Conservation (phyloP, 2,329 filamentous ascomycete genomes). For the Dactylellina haptotyla region DNA sequence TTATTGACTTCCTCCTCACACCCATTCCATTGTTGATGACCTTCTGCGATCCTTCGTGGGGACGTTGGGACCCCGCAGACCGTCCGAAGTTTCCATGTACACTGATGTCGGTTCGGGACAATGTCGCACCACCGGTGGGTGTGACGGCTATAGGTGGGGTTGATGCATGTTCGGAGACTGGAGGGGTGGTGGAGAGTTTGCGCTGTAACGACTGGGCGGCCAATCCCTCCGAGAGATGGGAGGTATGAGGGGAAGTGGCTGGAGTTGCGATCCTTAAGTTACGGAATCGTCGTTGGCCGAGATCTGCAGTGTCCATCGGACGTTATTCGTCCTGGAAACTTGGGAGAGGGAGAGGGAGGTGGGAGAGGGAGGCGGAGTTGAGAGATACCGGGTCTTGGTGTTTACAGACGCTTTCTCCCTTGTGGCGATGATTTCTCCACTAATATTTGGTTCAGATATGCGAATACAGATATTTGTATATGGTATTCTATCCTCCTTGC, state of each 20-base stretch:
- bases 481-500: conserved; percentile 5
- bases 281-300: conserved; percentile 48
- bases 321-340: conserved; percentile 44
- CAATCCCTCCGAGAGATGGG: conserved; percentile 43
- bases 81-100: conserved; percentile 41
- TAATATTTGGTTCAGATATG: background rate
- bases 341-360: background rate
- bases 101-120: conserved; percentile 45
- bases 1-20: conserved; percentile 57
- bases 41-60: conserved; percentile 33
- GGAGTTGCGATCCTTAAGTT: conserved; percentile 35
- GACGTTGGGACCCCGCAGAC: conserved; percentile 2
- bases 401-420: background rate
- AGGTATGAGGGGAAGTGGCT: conserved; percentile 41
- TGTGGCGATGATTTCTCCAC: background rate
- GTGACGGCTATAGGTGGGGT: conserved; percentile 51
- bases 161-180: conserved; percentile 51
- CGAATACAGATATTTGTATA: background rate
- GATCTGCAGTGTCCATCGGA: conserved; percentile 52
- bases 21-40: conserved; percentile 34
- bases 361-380: background rate
- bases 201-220: conserved; percentile 51
- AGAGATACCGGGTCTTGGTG: background rate
- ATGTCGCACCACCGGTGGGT: conserved; percentile 36
- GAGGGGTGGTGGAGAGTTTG: conserved; percentile 48